Evolutionary conservation across 169 alveolate genomes (phyloP).

Genomic region (Plasmodium fragile): DNA sequence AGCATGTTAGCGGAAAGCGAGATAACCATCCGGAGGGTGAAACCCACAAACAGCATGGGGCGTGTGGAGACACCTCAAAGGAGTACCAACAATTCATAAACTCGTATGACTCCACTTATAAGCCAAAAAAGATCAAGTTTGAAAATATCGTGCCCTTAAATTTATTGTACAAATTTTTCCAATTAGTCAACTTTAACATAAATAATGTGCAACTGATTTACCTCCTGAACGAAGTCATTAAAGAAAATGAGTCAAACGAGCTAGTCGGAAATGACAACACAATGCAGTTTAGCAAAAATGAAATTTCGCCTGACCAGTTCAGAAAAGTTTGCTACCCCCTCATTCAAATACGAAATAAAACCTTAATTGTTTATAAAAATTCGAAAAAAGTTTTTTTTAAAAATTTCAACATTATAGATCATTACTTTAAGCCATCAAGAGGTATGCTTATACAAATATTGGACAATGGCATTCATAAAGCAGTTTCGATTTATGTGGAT

Average conservation of each 20-base stretch:
- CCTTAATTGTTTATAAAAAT: conserved; percentile 69
- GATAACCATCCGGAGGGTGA: background rate
- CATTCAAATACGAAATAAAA: conserved; percentile 74
- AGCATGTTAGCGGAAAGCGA: background rate
- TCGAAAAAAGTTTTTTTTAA: conserved; percentile 44
- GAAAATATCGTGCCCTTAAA: conserved; percentile 56
- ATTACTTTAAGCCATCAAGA: conserved; percentile 47
- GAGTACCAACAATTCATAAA: conserved; percentile 41
- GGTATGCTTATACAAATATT: conserved; percentile 58
- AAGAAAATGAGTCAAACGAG: conserved; percentile 28
- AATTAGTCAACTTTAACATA: conserved; percentile 57
- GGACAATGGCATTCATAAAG: conserved; percentile 14
- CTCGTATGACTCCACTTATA: conserved; percentile 16
- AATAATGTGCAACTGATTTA: conserved; percentile 45
- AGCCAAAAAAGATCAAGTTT: conserved; percentile 37
- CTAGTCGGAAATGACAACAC: background rate
- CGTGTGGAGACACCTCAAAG: background rate
- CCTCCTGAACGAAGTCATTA: conserved; percentile 46
- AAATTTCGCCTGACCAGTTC: conserved; percentile 33
- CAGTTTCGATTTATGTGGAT: conserved; percentile 39
- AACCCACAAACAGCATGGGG: background rate
- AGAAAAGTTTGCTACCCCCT: conserved; percentile 48
- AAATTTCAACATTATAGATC: conserved; percentile 53
- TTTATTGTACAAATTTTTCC: conserved; percentile 62
- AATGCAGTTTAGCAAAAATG: conserved; percentile 1